Evolutionary conservation across 2,329 filamentous ascomycete genomes (phyloP).

Genomic region (Orbilia quercus): DNA sequence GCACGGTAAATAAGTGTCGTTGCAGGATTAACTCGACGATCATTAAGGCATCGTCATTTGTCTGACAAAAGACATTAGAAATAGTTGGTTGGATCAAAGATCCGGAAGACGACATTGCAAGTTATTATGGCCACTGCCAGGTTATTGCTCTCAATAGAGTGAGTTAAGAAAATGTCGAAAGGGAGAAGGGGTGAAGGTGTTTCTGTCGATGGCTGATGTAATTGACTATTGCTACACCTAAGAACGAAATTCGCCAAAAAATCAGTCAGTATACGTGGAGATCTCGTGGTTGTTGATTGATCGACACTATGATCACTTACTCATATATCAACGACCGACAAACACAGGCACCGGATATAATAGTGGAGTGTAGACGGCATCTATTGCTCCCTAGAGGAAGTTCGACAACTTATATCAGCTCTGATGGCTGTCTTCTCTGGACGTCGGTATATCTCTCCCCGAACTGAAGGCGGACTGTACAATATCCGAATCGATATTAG

Average conservation of each 20-base stretch:
- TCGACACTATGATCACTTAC: neutral
- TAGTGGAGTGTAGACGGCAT: conserved; percentile 27
- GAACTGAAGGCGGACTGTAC: neutral
- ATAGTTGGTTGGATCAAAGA: conserved; percentile 54
- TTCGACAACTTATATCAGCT: conserved; percentile 32
- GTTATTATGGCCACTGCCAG: conserved; percentile 1
- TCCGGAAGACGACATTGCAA: conserved; percentile 46
- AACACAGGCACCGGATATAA: conserved; percentile 26
- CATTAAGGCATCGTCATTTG: conserved; percentile 54
- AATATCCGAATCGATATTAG: conserved; percentile 33
- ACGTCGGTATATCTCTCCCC: conserved; percentile 4
- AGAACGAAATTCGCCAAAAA: neutral
- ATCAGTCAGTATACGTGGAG: neutral
- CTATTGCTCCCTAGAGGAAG: conserved; percentile 17
- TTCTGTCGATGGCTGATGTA: neutral
- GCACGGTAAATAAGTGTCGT: conserved; percentile 45
- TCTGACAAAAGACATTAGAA: conserved; percentile 56
- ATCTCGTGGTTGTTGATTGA: neutral
- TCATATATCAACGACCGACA: conserved; percentile 13
- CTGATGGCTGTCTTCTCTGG: conserved; percentile 23
- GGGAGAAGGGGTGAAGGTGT: neutral
- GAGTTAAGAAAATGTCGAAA: neutral
- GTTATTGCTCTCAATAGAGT: conserved; percentile 3
- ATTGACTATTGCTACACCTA: neutral
- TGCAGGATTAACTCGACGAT: conserved; percentile 51